Percentiles rank a stretch among this genome's conserved stretches.
These are phyloP conservation scores for Ottelia alismoides DNA, from an alignment of 106 monocot species.

Conservation along the genomic window DNA sequence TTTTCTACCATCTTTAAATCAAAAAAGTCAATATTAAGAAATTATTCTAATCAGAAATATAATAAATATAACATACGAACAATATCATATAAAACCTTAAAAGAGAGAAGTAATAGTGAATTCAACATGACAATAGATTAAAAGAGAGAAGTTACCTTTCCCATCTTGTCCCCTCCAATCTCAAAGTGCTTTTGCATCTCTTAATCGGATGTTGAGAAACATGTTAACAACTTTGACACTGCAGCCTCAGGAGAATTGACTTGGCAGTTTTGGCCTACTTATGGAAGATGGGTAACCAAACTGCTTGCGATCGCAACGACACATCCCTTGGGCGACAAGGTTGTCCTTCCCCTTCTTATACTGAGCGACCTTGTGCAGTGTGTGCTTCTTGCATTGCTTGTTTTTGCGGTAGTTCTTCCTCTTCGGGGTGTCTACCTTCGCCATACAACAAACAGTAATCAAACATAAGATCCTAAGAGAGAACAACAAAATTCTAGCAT, in stretches of 20 bases:
- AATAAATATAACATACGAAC: too few relatives aligned
- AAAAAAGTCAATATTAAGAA: too few relatives aligned
- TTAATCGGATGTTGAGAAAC: not conserved
- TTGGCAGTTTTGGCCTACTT: not conserved
- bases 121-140: too few relatives aligned
- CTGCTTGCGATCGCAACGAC: not conserved
- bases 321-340: not conserved
- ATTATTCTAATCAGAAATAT: too few relatives aligned
- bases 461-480: too few relatives aligned
- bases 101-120: too few relatives aligned
- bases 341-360: not conserved
- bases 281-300: not conserved
- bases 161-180: not conserved
- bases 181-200: constrained; percentile 1
- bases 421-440: too few relatives aligned
- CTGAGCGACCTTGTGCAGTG: not conserved
- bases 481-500: too few relatives aligned
- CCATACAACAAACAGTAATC: too few relatives aligned
- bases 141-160: not conserved
- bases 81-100: too few relatives aligned
- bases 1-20: too few relatives aligned
- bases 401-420: not conserved
- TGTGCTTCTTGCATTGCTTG: not conserved
- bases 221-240: not conserved
- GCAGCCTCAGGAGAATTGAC: not conserved